Conservation (phyloP, 1,284 basidiomycete genomes). For the Ganoderma lingzhi region DNA sequence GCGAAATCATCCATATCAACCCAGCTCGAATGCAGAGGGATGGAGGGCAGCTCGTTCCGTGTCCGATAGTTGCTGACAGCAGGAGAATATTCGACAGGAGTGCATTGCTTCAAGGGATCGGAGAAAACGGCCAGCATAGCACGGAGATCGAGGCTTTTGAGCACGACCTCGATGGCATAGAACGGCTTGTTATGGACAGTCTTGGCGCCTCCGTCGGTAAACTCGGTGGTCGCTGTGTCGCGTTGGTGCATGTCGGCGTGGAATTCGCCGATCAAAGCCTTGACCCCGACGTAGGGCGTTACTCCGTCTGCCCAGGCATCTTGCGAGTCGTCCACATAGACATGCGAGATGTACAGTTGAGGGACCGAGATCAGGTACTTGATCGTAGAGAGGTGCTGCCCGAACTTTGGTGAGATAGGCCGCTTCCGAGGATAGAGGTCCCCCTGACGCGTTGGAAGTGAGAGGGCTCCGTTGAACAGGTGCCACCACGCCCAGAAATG, state of each 20-base stretch:
- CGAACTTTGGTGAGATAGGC: constrained; percentile 88
- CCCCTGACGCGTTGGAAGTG: constrained; percentile 90
- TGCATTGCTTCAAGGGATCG: constrained; percentile 71
- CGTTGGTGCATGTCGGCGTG: constrained; percentile 94
- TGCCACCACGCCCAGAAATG: constrained; percentile 96
- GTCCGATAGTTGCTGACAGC: constrained; percentile 58
- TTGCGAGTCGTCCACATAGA: constrained; percentile 83
- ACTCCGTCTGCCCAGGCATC: constrained; percentile 83
- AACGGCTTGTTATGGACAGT: constrained; percentile 85
- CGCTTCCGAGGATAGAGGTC: constrained; percentile 78
- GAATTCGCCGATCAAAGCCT: constrained; percentile 84
- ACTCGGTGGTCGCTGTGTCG: constrained; percentile 78
- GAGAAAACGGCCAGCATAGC: constrained; percentile 82
- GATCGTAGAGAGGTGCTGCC: constrained; percentile 88
- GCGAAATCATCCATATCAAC: constrained; percentile 83
- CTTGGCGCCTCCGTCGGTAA: constrained; percentile 60
- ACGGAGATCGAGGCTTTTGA: constrained; percentile 83
- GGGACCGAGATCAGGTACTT: constrained; percentile 90
- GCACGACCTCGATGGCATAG: constrained; percentile 90
- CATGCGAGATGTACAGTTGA: constrained; percentile 87
- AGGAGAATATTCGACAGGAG: constrained; percentile 54
- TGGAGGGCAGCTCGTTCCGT: constrained; percentile 50
- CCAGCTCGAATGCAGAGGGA: constrained; percentile 65
- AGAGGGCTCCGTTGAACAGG: constrained; percentile 83
- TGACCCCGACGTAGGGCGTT: constrained; percentile 85